Base-by-base conservation (phyloP, 805 yeast species). In the Torulaspora delbrueckii region DNA sequence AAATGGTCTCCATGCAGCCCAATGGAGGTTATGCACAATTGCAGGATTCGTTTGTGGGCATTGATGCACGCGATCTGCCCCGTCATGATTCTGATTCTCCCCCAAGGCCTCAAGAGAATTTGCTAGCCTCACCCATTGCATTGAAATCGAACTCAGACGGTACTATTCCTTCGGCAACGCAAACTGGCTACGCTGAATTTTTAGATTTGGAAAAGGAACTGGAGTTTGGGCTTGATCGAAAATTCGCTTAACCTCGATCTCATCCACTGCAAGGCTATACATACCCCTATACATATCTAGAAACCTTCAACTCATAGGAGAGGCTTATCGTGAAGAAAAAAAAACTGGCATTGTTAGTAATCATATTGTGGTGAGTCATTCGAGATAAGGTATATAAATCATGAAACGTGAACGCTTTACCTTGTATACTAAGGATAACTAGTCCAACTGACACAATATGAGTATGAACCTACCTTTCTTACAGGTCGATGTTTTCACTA, bases 141-240 rank as follows among this genome's bases (percentile, higher is more conserved):
- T 31, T 56, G 27, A 46, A 40, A 22, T 34, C 53, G 8, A 43
- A 43, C 13, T 33, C 52, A 7, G 42, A 42, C 26, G 47, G 43
- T 16, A 37, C 43, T 3, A 27, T 44, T 10, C 46, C 28, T 5
- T 40, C 43, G n/a, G 48, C 33, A n/a, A 37, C 42, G 12, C 58
- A 62, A 33, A 54, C 58, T 33, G 60, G 55, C 27, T 54, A 54
- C 31, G 54, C 56, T 45, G 57, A 55, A 6, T 59, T 70, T 31
- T 59, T 70, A 26, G 83, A 78, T 43, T 60, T 82, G 35, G 89
- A 82, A 53, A 77, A 73, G 50, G 89, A 83, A 51, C 60, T 82
- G 55, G 86, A 81, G 51, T 82, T 74, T 60, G 88, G 88, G 1
- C 61, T 82, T 36, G 88, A 83, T 63, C 76, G 83, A 36, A 72